Evolutionary conservation across 2,329 filamentous ascomycete species (phyloP).

Genomic region (Alternaria sp.): DNA sequence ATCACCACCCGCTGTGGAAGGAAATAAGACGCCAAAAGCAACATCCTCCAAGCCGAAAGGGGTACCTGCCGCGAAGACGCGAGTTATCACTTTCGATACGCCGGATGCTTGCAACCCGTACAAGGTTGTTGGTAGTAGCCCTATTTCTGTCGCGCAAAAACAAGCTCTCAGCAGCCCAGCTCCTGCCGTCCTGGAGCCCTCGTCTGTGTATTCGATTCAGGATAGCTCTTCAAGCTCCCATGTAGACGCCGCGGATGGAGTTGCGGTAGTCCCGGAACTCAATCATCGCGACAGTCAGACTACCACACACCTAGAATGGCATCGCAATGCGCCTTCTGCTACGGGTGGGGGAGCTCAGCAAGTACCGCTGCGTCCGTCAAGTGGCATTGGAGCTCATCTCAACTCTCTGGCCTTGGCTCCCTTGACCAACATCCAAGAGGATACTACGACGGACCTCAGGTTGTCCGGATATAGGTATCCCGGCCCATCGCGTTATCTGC

Average conservation of each 20-base stretch:
- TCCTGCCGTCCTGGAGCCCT: slow-evolving; percentile 25
- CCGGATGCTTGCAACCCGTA: slow-evolving; percentile 16
- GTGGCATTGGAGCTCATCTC: slow-evolving; percentile 20
- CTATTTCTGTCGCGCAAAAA: slow-evolving; percentile 19
- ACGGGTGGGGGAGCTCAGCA: slow-evolving; percentile 4
- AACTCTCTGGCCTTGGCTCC: slow-evolving; percentile 4
- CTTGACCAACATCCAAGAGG: slow-evolving; percentile 32
- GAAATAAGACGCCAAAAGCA: slow-evolving; percentile 24
- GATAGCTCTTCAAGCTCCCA: slow-evolving; percentile 28
- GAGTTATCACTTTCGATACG: slow-evolving; percentile 8
- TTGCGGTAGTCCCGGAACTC: slow-evolving; percentile 20
- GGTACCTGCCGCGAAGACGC: slow-evolving; percentile 14
- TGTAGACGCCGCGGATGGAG: slow-evolving; percentile 23
- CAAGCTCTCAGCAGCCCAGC: slow-evolving; percentile 26
- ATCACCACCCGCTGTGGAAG: slow-evolving; percentile 13
- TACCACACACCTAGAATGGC: slow-evolving; percentile 49
- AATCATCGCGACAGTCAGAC: slow-evolving; percentile 44
- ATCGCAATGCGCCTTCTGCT: background rate
- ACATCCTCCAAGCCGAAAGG: slow-evolving; percentile 22
- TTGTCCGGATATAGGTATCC: slow-evolving; percentile 46
- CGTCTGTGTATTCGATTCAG: slow-evolving; percentile 39
- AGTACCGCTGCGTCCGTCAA: slow-evolving; percentile 11
- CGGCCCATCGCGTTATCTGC: slow-evolving; percentile 45
- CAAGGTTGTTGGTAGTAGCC: slow-evolving; percentile 11
- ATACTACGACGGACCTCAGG: slow-evolving; percentile 47